These are phyloP conservation scores for Acmispon strigosus DNA, from an alignment of 306 rosid genomes.

Conservation along the genomic window DNA sequence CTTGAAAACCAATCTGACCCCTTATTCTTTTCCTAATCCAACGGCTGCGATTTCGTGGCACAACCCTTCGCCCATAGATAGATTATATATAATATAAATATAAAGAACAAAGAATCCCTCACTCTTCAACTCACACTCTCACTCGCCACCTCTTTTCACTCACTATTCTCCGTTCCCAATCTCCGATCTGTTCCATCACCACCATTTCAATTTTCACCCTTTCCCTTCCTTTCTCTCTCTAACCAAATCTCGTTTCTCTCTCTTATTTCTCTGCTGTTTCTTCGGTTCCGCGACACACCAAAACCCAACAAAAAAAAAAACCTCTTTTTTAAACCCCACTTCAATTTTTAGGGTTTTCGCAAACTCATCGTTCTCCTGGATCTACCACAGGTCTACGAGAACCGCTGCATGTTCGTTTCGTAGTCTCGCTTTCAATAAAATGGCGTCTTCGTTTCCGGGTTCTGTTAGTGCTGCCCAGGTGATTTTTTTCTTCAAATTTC, in stretches of 20 bases:
- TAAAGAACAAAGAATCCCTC: neutral
- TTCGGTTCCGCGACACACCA: neutral
- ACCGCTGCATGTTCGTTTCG: conserved; percentile 18
- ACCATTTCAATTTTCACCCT: neutral
- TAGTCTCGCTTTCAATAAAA: neutral
- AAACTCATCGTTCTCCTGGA: conserved; percentile 15
- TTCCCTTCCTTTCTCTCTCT: neutral
- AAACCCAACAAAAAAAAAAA: neutral
- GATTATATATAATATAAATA: too few relatives aligned
- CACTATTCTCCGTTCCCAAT: neutral
- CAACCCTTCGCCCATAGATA: neutral
- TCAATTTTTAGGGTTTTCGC: conserved; percentile 35
- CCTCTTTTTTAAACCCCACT: neutral
- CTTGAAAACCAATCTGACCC: conserved; percentile 1
- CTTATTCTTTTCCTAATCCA: conserved; percentile 1
- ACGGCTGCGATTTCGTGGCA: conserved; percentile 14
- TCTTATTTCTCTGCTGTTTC: neutral
- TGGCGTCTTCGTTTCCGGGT: conserved; percentile 54
- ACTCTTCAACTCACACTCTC: neutral
- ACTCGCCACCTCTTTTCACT: neutral
- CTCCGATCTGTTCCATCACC: neutral
- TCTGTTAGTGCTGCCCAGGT: conserved; percentile 68
- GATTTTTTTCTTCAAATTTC: neutral
- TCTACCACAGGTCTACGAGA: conserved; percentile 42
- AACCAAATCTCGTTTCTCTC: neutral